These are phyloP conservation scores for Tricholoma sp. DNA, from an alignment of 768 basidiomycete species.

Conservation along the genomic window DNA sequence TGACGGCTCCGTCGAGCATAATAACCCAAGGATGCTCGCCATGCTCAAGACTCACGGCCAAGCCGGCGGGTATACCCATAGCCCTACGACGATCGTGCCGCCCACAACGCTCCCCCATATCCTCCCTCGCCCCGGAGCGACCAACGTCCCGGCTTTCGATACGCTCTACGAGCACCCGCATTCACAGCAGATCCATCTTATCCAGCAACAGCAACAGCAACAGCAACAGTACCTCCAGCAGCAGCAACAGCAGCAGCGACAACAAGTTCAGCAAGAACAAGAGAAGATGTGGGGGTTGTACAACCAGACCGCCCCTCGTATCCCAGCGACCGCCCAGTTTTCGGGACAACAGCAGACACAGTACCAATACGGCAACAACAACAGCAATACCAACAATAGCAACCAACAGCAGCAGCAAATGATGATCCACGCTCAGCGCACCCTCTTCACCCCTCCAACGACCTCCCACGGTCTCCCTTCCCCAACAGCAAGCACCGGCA, in stretches of 20 bases:
- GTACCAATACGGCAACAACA: slow-evolving; percentile 10
- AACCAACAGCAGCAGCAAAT: slow-evolving; percentile 17
- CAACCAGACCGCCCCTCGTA: slow-evolving; percentile 21
- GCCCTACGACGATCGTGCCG: slow-evolving; percentile 2
- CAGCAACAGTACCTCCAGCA: slow-evolving; percentile 8
- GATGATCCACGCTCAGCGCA: slow-evolving; percentile 26
- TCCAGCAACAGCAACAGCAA: slow-evolving; percentile 12
- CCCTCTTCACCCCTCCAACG: slow-evolving; percentile 39
- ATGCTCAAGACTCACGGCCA: slow-evolving; percentile 15
- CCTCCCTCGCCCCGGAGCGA: slow-evolving; percentile 14
- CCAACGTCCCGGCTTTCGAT: slow-evolving; percentile 19
- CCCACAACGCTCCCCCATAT: slow-evolving; percentile 12
- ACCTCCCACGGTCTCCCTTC: slow-evolving; percentile 31
- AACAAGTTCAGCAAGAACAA: slow-evolving; percentile 8
- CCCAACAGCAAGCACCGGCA: slow-evolving; percentile 3
- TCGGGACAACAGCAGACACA: slow-evolving; percentile 1
- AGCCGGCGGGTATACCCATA: slow-evolving; percentile 11
- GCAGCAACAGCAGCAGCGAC: slow-evolving; percentile 8
- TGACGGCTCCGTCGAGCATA: slow-evolving; percentile 19
- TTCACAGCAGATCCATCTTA: not conserved
- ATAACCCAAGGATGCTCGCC: slow-evolving; percentile 12
- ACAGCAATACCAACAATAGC: slow-evolving; percentile 12
- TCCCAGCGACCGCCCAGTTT: slow-evolving; percentile 13
- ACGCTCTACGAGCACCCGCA: slow-evolving; percentile 11
- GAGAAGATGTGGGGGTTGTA: slow-evolving; percentile 28